Conservation (phyloP, 257 asterid species). For the Scutellaria galericulata region DNA sequence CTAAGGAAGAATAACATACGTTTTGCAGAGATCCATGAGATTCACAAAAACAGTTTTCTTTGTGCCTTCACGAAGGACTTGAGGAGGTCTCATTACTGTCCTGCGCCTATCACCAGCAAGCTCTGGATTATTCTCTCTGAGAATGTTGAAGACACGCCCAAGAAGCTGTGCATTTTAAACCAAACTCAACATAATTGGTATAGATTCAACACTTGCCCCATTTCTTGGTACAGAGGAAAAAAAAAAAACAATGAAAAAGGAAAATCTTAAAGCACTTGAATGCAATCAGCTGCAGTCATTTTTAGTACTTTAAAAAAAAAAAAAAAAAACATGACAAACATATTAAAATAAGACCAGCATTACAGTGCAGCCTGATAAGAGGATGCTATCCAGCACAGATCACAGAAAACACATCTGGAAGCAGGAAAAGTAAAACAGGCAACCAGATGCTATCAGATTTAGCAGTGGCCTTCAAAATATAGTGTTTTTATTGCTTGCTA, state of each 20-base stretch:
- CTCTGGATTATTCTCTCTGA: conserved; percentile 96
- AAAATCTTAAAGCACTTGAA: too few species aligned
- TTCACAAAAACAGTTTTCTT: conserved; percentile 95
- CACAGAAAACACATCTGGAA: background rate
- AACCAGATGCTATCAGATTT: background rate
- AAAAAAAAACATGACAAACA: too few species aligned
- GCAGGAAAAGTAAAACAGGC: background rate
- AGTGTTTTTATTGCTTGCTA: background rate
- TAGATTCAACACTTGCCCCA: background rate
- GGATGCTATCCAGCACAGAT: background rate
- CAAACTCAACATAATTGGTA: background rate
- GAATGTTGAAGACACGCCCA: conserved; percentile 88
- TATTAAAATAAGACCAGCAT: background rate
- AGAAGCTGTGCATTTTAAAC: conserved; percentile 60
- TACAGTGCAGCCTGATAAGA: background rate
- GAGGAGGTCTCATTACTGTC: conserved; percentile 98
- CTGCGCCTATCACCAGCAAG: conserved; percentile 98
- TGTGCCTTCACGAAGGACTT: conserved; percentile 98
- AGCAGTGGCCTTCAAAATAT: background rate
- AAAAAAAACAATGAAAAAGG: background rate
- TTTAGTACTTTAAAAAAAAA: too few species aligned
- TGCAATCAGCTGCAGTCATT: too few species aligned
- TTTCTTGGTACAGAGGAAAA: too few species aligned
- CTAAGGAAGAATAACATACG: conserved; percentile 52
- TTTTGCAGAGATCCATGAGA: conserved; percentile 97